phyloP scores from a whole-genome alignment of 2,329 filamentous ascomycete genomes.

The Penicillium corylophilum region DNA sequence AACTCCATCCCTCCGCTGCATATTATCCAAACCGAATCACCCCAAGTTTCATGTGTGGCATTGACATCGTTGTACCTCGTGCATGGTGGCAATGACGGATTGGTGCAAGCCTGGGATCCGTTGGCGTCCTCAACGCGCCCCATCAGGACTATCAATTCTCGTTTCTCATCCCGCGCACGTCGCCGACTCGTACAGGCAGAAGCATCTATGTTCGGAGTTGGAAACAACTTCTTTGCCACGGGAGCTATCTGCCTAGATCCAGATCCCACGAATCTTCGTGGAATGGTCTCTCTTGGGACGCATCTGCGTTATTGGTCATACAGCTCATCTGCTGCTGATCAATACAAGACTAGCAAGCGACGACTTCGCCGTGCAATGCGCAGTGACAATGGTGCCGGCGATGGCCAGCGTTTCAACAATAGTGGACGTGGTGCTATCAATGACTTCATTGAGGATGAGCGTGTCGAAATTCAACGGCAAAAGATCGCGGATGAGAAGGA shows the following conservation, averaged over 20 bases:
- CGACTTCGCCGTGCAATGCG: slow-evolving; percentile 68
- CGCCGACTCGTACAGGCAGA: slow-evolving; percentile 69
- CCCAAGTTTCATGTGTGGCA: slow-evolving; percentile 78
- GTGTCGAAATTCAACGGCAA: slow-evolving; percentile 74
- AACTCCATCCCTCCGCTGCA: slow-evolving; percentile 70
- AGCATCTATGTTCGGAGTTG: slow-evolving; percentile 64
- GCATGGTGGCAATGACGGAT: slow-evolving; percentile 88
- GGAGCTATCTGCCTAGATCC: slow-evolving; percentile 84
- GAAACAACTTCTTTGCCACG: slow-evolving; percentile 76
- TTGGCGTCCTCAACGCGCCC: slow-evolving; percentile 75
- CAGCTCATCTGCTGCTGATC: slow-evolving; percentile 73
- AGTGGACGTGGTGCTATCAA: slow-evolving; percentile 68
- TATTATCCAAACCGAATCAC: slow-evolving; percentile 85
- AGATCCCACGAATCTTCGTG: slow-evolving; percentile 79
- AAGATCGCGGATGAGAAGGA: slow-evolving; percentile 66
- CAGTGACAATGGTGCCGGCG: slow-evolving; percentile 56
- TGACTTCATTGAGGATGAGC: slow-evolving; percentile 83
- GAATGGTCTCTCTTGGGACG: slow-evolving; percentile 81
- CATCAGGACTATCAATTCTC: slow-evolving; percentile 81
- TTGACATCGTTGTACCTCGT: slow-evolving; percentile 84
- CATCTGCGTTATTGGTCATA: slow-evolving; percentile 93
- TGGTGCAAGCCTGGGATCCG: slow-evolving; percentile 97
- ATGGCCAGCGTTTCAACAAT: slow-evolving; percentile 58
- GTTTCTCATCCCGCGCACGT: slow-evolving; percentile 77
- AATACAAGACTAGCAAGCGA: slow-evolving; percentile 75